Evolutionary conservation across 1,284 basidiomycete genomes (phyloP).

Genomic region (Anthracocystis setariae): DNA sequence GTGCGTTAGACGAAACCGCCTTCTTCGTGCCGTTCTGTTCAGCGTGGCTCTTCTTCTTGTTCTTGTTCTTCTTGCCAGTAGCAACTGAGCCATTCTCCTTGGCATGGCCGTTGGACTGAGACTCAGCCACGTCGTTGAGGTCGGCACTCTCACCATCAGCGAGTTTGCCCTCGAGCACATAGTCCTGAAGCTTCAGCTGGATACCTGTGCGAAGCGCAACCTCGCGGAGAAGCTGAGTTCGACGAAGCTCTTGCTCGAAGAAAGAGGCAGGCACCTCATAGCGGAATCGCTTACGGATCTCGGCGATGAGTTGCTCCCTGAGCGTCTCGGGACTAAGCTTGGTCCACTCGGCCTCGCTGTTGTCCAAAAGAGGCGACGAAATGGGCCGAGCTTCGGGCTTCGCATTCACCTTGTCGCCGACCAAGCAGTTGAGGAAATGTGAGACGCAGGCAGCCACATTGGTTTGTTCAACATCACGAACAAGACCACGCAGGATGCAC

Average conservation of each 20-base stretch:
- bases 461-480: constrained; percentile 44
- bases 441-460: constrained; percentile 64
- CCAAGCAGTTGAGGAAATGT: constrained; percentile 74
- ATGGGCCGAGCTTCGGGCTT: constrained; percentile 67
- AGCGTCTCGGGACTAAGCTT: constrained; percentile 71
- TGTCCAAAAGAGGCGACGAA: constrained; percentile 45
- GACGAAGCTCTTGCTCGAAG: constrained; percentile 67
- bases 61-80: constrained; percentile 45
- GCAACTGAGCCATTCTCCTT: not conserved
- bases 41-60: constrained; percentile 34
- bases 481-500: constrained; percentile 70
- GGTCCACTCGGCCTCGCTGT: constrained; percentile 67
- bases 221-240: constrained; percentile 71
- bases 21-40: constrained; percentile 48
- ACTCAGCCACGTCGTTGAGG: constrained; percentile 56
- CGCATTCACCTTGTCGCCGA: constrained; percentile 70
- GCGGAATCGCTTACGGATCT: constrained; percentile 71
- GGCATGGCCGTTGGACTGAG: constrained; percentile 57
- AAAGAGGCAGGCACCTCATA: constrained; percentile 69
- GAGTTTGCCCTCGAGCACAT: constrained; percentile 68
- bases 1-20: constrained; percentile 15
- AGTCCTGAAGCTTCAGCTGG: constrained; percentile 72
- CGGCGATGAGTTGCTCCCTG: constrained; percentile 67
- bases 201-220: constrained; percentile 71
- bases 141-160: constrained; percentile 20